phyloP scores from a whole-genome alignment of 495 filamentous ascomycete genomes.

The Neurospora tetraspora region DNA sequence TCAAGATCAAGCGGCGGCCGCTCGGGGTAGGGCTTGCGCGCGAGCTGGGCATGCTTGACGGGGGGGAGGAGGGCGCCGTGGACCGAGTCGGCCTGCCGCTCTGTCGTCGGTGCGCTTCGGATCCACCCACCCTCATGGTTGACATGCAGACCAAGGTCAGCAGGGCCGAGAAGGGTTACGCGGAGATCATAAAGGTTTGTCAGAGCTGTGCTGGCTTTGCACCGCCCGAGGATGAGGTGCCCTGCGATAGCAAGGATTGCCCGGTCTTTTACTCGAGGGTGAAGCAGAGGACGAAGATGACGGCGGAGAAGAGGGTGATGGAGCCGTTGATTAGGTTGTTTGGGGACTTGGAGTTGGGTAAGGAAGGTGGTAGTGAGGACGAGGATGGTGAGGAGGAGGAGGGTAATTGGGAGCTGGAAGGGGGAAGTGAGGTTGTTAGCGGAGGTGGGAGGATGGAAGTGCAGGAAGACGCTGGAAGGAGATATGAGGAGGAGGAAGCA shows the following conservation, averaged over 20 bases:
- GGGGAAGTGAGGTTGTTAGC: neutral
- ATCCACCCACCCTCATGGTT: slow-evolving; percentile 48
- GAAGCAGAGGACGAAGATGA: slow-evolving; percentile 54
- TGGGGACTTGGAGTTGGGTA: slow-evolving; percentile 31
- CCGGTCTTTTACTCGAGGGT: slow-evolving; percentile 84
- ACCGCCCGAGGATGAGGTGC: slow-evolving; percentile 57
- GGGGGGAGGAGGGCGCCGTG: neutral
- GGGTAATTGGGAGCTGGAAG: neutral
- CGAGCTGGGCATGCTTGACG: neutral
- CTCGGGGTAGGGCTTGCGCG: neutral
- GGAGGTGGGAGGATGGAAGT: neutral
- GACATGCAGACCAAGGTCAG: slow-evolving; percentile 51
- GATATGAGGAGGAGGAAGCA: neutral
- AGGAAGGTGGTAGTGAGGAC: slow-evolving; percentile 18
- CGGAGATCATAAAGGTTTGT: slow-evolving; percentile 66
- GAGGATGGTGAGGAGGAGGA: neutral
- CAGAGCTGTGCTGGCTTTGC: slow-evolving; percentile 68
- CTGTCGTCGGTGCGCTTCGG: slow-evolving; percentile 51
- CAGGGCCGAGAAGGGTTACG: slow-evolving; percentile 50
- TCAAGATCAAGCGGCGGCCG: slow-evolving; percentile 41
- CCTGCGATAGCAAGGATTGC: slow-evolving; percentile 84
- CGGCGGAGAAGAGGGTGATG: slow-evolving; percentile 44
- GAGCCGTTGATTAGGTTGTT: slow-evolving; percentile 49
- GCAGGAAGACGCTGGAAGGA: neutral
- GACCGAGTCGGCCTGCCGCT: slow-evolving; percentile 26